phyloP scores from a whole-genome alignment of 352 stramenopile genomes.

The Pythium volutum region DNA sequence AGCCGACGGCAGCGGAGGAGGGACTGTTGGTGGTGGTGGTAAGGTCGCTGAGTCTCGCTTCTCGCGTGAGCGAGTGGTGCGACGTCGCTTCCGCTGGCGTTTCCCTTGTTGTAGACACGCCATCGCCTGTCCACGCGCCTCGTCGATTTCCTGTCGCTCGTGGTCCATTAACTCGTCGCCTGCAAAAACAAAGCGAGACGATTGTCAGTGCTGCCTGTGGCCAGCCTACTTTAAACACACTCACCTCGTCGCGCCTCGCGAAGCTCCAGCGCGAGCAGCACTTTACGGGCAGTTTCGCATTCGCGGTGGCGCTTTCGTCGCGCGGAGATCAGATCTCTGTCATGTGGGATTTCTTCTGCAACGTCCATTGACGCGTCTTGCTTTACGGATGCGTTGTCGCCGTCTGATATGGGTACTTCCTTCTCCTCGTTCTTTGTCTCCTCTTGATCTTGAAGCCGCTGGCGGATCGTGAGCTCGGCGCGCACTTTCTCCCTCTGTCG shows the following conservation, averaged over 20 bases:
- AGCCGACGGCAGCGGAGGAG: not conserved
- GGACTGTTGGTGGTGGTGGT: not conserved
- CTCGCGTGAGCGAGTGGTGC: too few species aligned
- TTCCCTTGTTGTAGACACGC: not conserved
- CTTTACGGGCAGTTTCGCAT: conserved; percentile 15
- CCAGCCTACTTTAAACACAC: not conserved
- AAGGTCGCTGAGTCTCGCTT: not conserved
- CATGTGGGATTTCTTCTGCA: not conserved
- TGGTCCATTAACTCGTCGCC: not conserved
- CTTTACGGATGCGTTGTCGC: not conserved
- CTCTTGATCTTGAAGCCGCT: not conserved
- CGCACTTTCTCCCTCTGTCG: conserved; percentile 3
- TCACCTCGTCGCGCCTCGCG: conserved; percentile 17
- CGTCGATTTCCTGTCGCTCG: not conserved
- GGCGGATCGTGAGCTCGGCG: conserved; percentile 11
- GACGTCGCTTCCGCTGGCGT: conserved; percentile 6
- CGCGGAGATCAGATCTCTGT: too few species aligned
- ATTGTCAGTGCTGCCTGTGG: not conserved
- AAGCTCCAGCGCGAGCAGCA: conserved; percentile 25
- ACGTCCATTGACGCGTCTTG: not conserved
- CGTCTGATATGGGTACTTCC: too few species aligned
- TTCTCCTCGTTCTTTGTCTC: not conserved
- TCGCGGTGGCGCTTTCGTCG: not conserved
- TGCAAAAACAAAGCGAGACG: not conserved
- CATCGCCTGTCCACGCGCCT: not conserved